Base-by-base conservation (phyloP, 257 asterid species). In the Echium plantagineum region DNA sequence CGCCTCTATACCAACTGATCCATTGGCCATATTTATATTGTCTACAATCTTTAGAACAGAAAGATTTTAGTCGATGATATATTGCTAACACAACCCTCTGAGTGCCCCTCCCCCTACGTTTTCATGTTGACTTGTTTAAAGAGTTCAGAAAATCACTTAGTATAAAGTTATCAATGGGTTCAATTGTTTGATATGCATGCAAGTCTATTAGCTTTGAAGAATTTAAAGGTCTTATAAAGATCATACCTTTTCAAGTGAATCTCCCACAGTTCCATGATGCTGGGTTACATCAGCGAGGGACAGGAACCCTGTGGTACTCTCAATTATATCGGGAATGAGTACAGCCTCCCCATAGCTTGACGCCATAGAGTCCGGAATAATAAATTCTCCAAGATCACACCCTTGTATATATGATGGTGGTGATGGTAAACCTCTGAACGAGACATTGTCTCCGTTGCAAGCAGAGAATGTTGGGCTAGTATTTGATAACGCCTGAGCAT, bases 241-340 rank as follows among this genome's bases (percentile, higher is more conserved):
- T 55, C 73, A 52, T 71, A 83, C 94, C 73, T 69, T 83, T 78
- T 87, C 96, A 51, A 89, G 76, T n/a, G 84, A 87, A 71, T 87
- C 96, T 71, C 82, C 89, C 17, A 78, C 72, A 47, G 69, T 85
- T 47, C 80, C 63, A 15, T 76, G 80, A 66, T 71, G 77, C 67
- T 78, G 84, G 84, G 96, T 77, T 71, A 85, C 91, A 28, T 87
- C 94, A 20, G 79, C 69, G n/a, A 87, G 83, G 42, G 94, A 83
- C 52, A 79, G 52, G 19, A 75, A 69, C 48, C 96, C 94, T 48
- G 81, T 89, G 0, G 94, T 83, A 64, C 96, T 87, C 73, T 87
- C 96, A 62, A 81, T 85, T 58, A 87, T 81, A 66, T 87, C 96
- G 24, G 96, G 94, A 65, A 85, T 77, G 47, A 74, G 56, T 30